Conservation (phyloP, 495 filamentous ascomycete species). For the Zalerion maritima region DNA sequence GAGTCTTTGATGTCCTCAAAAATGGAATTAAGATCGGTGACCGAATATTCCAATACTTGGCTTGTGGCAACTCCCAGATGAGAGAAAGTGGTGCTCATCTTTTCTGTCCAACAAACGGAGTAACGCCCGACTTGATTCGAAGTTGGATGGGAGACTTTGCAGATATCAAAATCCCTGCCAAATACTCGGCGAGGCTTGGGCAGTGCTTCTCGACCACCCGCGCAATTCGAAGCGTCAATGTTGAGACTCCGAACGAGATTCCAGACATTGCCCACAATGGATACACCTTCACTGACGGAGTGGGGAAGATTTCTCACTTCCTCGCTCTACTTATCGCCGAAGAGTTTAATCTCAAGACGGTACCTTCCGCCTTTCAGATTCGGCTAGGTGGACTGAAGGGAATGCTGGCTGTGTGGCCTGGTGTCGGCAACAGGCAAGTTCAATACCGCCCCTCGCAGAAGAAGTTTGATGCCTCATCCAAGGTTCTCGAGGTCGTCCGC, state of each 20-base stretch:
- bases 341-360: constrained; percentile 42
- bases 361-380: constrained; percentile 81
- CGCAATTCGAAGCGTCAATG: constrained; percentile 36
- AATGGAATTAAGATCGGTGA: constrained; percentile 74
- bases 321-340: constrained; percentile 53
- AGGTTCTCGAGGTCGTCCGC: constrained; percentile 70
- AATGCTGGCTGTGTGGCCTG: constrained; percentile 57
- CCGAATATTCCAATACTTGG: constrained; percentile 77
- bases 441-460: constrained; percentile 69
- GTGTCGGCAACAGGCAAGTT: constrained; percentile 45
- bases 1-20: constrained; percentile 52
- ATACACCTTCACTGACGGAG: constrained; percentile 75
- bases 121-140: constrained; percentile 64
- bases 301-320: constrained; percentile 77
- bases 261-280: constrained; percentile 51
- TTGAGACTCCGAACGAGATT: constrained; percentile 29
- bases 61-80: constrained; percentile 91
- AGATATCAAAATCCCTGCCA: constrained; percentile 64
- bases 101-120: constrained; percentile 41
- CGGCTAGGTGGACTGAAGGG: constrained; percentile 87
- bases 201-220: constrained; percentile 94
- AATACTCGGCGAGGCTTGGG: constrained; percentile 73
- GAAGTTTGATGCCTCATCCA: constrained; percentile 65
- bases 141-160: constrained; percentile 79
- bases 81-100: constrained; percentile 89